phyloP scores from a whole-genome alignment of 1,284 basidiomycete species.

The Mycosarcoma maydis region DNA sequence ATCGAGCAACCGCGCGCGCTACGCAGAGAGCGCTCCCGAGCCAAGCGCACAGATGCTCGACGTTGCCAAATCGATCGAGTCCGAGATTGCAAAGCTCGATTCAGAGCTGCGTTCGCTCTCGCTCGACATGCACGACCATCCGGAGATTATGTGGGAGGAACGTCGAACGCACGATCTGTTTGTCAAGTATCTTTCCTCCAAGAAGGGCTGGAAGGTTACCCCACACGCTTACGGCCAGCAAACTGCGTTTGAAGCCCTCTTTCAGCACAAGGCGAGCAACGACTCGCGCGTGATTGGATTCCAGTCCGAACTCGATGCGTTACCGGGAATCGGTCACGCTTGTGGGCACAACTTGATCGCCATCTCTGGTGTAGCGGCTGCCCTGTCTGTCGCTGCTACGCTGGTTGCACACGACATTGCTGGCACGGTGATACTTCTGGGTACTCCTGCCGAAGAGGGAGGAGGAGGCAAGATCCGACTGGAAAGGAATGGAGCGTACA shows the following conservation, averaged over 20 bases:
- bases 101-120: constrained; percentile 63
- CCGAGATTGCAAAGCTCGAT: constrained; percentile 47
- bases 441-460: constrained; percentile 86
- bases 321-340: constrained; percentile 71
- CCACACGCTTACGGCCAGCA: constrained; percentile 60
- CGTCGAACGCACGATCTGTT: constrained; percentile 58
- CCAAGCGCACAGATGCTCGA: constrained; percentile 28
- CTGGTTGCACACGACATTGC: constrained; percentile 74
- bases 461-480: constrained; percentile 81
- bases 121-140: constrained; percentile 64
- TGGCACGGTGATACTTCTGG: constrained; percentile 80
- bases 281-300: constrained; percentile 59
- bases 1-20: constrained; percentile 18
- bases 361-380: constrained; percentile 79
- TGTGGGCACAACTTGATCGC: constrained; percentile 88
- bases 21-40: constrained; percentile 1
- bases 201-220: constrained; percentile 59
- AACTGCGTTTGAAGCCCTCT: constrained; percentile 82
- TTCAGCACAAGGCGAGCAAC: constrained; percentile 63
- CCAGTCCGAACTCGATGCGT: constrained; percentile 76
- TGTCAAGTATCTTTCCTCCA: constrained; percentile 41
- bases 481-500: constrained; percentile 77
- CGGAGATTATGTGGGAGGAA: constrained; percentile 65
- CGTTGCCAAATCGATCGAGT: constrained; percentile 46
- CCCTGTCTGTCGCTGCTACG: constrained; percentile 77